Evolutionary conservation across 2,329 filamentous ascomycete species (phyloP), one percentile per base, ranked within the genome.

Genomic region (Neofusicoccum ribis): DNA sequence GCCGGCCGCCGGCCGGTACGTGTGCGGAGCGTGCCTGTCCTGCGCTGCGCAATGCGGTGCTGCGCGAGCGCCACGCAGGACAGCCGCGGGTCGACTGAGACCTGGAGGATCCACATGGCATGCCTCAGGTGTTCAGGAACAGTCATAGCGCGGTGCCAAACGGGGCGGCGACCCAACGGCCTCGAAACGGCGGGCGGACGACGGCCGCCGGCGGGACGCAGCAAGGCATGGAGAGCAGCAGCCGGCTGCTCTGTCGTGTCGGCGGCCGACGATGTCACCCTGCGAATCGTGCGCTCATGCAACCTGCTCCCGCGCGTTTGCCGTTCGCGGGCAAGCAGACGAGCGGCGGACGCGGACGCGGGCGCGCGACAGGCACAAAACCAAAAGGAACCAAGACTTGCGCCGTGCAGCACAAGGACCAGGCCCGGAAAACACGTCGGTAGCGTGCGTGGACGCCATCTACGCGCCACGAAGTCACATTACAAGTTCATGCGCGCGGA

Each of bases 261-360:
- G 17, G 17, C 20, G 52, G 23, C 6, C 12, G 36, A 56, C 51
- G 20, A 60, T 60, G 56, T 47, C 41, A 60, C 56, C 27, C 27
- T n/a, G 15, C 36, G 56, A 47, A 34, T 47, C 43, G 56, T 60
- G 56, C 56, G 56, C 43, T 46, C 54, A 59, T 59, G 54, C 54
- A 59, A 59, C 41, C 15, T 47, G 56, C 43, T 20, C 56, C 27
- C 27, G 11, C 27, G 56, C 56, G 39, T 58, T 58, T 60, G 27
- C 41, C 56, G 15, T 36, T 60, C 17, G 12, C 37, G 56, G 56
- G 37, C 43, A 47, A 47, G 37, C 41, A 60, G 56, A 20, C 41
- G 43, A 47, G n/a, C 27, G 39, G 52, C 39, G 5, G 36, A 15
- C 9, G 51, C 20, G 36, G 36, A 23, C 8, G n/a, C 27, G 27